A percentile compares a stretch with the other conserved stretches of the same genome.
Conservation (phyloP, 2,329 filamentous ascomycete genomes). For the Trichoderma koningii region DNA sequence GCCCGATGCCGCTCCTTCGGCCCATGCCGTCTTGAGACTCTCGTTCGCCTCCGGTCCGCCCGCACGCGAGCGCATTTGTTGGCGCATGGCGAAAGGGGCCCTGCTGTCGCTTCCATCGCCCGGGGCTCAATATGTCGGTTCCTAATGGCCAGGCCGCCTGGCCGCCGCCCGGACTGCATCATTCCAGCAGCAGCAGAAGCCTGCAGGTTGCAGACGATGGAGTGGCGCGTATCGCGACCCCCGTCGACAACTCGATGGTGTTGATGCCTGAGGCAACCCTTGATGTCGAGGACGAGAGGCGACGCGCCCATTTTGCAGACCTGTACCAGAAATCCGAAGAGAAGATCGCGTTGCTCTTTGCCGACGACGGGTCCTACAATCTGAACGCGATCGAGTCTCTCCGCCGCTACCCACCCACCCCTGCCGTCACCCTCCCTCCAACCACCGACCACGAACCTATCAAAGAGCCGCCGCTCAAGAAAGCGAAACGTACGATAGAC, state of each 20-base stretch:
- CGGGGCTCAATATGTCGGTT: slow-evolving; percentile 63
- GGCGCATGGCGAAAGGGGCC: slow-evolving; percentile 60
- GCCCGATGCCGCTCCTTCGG: slow-evolving; percentile 53
- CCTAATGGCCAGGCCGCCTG: slow-evolving; percentile 67
- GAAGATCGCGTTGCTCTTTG: slow-evolving; percentile 75
- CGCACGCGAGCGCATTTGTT: slow-evolving; percentile 54
- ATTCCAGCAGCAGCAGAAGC: slow-evolving; percentile 51
- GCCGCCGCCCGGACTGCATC: slow-evolving; percentile 58
- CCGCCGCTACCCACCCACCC: slow-evolving; percentile 45
- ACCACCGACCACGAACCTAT: slow-evolving; percentile 61
- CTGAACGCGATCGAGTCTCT: slow-evolving; percentile 56
- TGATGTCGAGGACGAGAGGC: slow-evolving; percentile 67
- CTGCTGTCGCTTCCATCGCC: slow-evolving; percentile 51
- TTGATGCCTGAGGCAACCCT: slow-evolving; percentile 63
- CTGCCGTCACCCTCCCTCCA: slow-evolving; percentile 51
- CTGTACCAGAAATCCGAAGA: slow-evolving; percentile 76
- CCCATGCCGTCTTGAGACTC: slow-evolving; percentile 53
- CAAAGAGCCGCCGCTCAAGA: slow-evolving; percentile 68
- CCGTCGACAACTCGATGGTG: slow-evolving; percentile 51
- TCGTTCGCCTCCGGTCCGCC: slow-evolving; percentile 50
- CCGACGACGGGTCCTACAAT: slow-evolving; percentile 57
- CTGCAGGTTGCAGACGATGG: slow-evolving; percentile 65
- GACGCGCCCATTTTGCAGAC: slow-evolving; percentile 73
- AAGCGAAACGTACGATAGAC: slow-evolving; percentile 74
- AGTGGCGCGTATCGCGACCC: slow-evolving; percentile 52